phyloP scores from a whole-genome alignment of 108 stramenopile species.

The Stephanodiscus triporus region DNA sequence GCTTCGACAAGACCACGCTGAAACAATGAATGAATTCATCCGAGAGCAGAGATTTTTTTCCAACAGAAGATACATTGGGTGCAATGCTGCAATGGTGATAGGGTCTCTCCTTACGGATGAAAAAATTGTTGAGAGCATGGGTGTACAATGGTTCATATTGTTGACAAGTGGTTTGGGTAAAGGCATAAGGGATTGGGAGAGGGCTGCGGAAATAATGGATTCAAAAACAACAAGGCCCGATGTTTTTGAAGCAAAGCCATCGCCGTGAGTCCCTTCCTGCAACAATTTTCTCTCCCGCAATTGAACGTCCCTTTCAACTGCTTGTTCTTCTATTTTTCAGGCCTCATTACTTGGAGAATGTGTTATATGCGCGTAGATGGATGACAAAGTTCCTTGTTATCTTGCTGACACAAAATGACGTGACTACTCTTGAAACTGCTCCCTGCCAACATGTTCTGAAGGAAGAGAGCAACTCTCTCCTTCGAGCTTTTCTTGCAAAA shows the following conservation, averaged over 20 bases:
- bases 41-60: constrained; percentile 72
- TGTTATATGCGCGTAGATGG: constrained; percentile 71
- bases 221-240: constrained; percentile 15
- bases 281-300: not conserved
- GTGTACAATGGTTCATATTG: constrained; percentile 78
- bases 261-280: constrained; percentile 45
- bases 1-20: constrained; percentile 42
- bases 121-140: constrained; percentile 62
- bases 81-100: constrained; percentile 79
- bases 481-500: constrained; percentile 64
- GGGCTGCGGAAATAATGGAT: constrained; percentile 60
- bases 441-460: constrained; percentile 62
- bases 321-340: constrained; percentile 17
- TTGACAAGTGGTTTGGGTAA: constrained; percentile 70
- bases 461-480: constrained; percentile 67
- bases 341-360: constrained; percentile 81
- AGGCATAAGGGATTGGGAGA: constrained; percentile 79
- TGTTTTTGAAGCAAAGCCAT: constrained; percentile 16
- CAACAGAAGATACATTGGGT: constrained; percentile 75
- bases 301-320: not conserved
- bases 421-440: constrained; percentile 36
- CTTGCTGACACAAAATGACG: constrained; percentile 47
- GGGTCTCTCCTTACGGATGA: constrained; percentile 67
- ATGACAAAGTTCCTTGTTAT: constrained; percentile 72
- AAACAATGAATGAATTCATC: constrained; percentile 71